Percentiles rank a stretch among this genome's conserved stretches.
phyloP scores from a whole-genome alignment of 1,139 yeast genomes.

The Lodderomyces theae region DNA sequence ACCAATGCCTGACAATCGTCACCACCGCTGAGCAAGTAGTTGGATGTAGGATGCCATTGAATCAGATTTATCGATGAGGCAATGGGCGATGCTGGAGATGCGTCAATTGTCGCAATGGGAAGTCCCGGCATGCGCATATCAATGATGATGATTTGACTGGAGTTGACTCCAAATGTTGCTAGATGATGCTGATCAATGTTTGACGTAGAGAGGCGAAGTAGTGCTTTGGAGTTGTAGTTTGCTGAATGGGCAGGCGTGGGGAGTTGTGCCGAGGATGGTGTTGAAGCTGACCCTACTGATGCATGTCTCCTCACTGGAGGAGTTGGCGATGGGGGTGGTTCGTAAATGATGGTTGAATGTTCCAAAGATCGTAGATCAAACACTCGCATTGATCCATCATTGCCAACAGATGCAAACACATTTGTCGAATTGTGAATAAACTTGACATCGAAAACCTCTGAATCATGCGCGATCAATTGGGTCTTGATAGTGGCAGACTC shows the following conservation, averaged over 20 bases:
- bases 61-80: constrained; percentile 56
- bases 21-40: constrained; percentile 68
- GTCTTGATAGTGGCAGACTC: constrained; percentile 77
- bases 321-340: constrained; percentile 44
- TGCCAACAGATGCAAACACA: constrained; percentile 89
- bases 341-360: constrained; percentile 92
- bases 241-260: constrained; percentile 41
- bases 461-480: constrained; percentile 93
- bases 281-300: constrained; percentile 5
- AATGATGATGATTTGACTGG: constrained; percentile 63
- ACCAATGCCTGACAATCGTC: constrained; percentile 89
- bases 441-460: constrained; percentile 90
- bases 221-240: constrained; percentile 49
- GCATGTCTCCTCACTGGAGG: constrained; percentile 16
- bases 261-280: constrained; percentile 12
- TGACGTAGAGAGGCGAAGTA: constrained; percentile 73
- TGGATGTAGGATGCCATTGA: constrained; percentile 79
- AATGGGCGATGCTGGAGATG: constrained; percentile 40
- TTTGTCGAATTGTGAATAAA: constrained; percentile 74
- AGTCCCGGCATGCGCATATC: constrained; percentile 89
- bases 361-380: constrained; percentile 88
- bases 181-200: constrained; percentile 74
- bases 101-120: constrained; percentile 67
- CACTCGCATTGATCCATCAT: constrained; percentile 91
- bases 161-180: constrained; percentile 77